Conservation (phyloP, 2,329 filamentous ascomycete genomes). For the Cladorrhinum sp. region DNA sequence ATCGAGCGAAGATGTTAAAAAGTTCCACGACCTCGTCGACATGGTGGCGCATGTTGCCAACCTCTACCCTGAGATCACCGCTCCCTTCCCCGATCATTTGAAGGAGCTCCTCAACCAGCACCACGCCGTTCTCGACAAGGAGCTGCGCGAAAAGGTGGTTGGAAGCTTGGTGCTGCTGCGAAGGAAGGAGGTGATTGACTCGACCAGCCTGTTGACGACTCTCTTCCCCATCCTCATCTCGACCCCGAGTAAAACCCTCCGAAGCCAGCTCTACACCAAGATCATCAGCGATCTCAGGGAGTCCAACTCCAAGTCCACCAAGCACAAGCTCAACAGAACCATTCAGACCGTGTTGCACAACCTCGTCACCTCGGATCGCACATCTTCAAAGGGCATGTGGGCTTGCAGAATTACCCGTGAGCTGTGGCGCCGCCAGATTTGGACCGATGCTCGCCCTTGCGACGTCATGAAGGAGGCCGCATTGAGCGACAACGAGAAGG, state of each 20-base stretch:
- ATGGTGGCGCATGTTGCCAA: constrained; percentile 92
- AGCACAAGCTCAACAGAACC: constrained; percentile 89
- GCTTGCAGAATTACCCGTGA: constrained; percentile 93
- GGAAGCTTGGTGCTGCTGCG: constrained; percentile 81
- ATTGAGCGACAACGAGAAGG: constrained; percentile 88
- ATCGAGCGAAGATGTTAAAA: constrained; percentile 73
- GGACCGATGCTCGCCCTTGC: constrained; percentile 92
- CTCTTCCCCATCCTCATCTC: constrained; percentile 91
- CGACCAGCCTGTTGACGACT: constrained; percentile 75
- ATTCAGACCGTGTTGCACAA: constrained; percentile 94
- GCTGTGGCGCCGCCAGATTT: constrained; percentile 93
- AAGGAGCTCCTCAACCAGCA: constrained; percentile 77
- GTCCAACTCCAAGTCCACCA: constrained; percentile 80
- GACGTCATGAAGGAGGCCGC: constrained; percentile 96
- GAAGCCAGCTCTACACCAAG: constrained; percentile 79
- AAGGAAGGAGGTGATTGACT: constrained; percentile 91
- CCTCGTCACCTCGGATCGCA: constrained; percentile 78
- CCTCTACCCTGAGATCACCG: constrained; percentile 81
- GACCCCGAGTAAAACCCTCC: constrained; percentile 83
- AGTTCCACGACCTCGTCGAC: constrained; percentile 87
- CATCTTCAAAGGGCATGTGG: constrained; percentile 87
- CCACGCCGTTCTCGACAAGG: constrained; percentile 76
- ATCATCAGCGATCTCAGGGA: constrained; percentile 88
- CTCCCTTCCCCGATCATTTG: constrained; percentile 73
- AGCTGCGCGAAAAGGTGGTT: constrained; percentile 91